Evolutionary conservation across 225 moss, liverwort and hornwort genomes (phyloP), one percentile per base, ranked within the genome.

Genomic region (Marchantia paleacea): DNA sequence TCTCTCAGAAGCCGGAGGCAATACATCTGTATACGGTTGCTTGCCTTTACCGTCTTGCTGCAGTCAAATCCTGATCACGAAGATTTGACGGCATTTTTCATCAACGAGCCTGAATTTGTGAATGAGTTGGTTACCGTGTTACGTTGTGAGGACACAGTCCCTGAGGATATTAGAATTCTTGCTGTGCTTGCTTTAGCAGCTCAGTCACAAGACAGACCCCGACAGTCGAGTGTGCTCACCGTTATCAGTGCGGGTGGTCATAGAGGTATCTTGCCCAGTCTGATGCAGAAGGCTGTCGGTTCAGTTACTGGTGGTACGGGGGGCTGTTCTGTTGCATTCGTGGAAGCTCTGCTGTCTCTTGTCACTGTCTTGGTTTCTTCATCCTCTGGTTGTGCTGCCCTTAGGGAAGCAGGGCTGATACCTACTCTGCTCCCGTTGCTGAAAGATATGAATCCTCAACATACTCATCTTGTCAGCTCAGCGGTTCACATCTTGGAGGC

Each of bases 241-340:
- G 97, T 99, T 50, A 95, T 99, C n/a, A 99, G 97, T 85, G 97
- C 95, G 30, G 95, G 97, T 89, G 97, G 97, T 72, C 95, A 99
- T 69, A 86, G 97, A 81, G 97, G 95, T 62, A 95, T 99, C 83
- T 77, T 99, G 54, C 97, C 97, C 20, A 95, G 95, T 87, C 92
- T 99, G 10, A 94, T 94, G 92, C 97, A 99, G 78, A 95, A 91
- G 87, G 95, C 90, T 52, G 89, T 99, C 53, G 92, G 90, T 39
- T 88, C 93, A 49, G 81, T 94, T 15, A 93, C 86, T 6, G 89
- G 91, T 79, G 92, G 94, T 78, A 85, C 89, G 10, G 55, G 77
- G 48, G 87, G 88, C 75, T 93, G 91, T 73, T 91, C 97, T 12
- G 89, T 93, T 26, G 83, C 86, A 55, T 97, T 94, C 85, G 91